Conservation (phyloP, 441 rosid genomes). For the Croton laevigatus region DNA sequence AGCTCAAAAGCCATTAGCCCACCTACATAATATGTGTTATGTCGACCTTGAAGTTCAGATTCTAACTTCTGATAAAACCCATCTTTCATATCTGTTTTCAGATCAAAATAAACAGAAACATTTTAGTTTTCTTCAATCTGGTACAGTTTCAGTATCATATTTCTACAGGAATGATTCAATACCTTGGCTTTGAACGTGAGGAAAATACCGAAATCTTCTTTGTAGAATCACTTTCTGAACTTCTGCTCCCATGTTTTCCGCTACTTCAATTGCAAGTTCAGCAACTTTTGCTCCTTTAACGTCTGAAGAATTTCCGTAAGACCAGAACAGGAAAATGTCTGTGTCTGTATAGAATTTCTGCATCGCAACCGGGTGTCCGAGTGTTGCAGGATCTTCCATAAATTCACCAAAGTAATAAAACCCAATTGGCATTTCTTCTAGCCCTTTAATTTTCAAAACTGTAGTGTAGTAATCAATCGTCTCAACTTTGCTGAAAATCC, state of each 20-base stretch:
- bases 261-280: constrained; percentile 46
- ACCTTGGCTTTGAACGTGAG: constrained; percentile 67
- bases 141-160: neutral
- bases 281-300: constrained; percentile 43
- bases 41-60: constrained; percentile 57
- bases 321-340: constrained; percentile 70
- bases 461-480: constrained; percentile 74
- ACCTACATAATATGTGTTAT: constrained; percentile 59
- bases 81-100: constrained; percentile 56
- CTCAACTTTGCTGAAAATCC: constrained; percentile 56
- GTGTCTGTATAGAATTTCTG: constrained; percentile 66
- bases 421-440: constrained; percentile 56
- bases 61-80: constrained; percentile 61
- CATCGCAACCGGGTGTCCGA: constrained; percentile 73
- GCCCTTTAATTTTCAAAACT: constrained; percentile 51
- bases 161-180: constrained; percentile 16
- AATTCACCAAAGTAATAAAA: constrained; percentile 64
- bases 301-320: constrained; percentile 52
- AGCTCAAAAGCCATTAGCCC: constrained; percentile 77
- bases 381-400: constrained; percentile 63
- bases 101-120: neutral
- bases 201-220: constrained; percentile 64
- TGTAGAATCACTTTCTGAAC: constrained; percentile 53
- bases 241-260: constrained; percentile 45
- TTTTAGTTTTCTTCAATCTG: constrained; percentile 17